Evolutionary conservation across 257 asterid species (phyloP).

Genomic region (Solanum habrochaites): DNA sequence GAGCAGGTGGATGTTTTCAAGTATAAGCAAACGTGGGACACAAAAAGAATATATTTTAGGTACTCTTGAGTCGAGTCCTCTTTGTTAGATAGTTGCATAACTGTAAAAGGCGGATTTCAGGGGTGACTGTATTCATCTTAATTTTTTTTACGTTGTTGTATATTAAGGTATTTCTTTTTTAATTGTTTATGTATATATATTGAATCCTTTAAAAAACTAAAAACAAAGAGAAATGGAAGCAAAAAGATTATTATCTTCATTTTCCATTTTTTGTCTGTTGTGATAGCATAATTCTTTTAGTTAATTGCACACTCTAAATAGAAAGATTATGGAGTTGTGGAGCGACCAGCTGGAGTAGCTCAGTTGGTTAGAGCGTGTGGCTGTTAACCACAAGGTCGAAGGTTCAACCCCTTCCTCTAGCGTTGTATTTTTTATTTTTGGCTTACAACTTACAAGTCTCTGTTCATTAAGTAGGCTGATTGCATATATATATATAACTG

Average conservation of each 20-base stretch:
- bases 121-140: not conserved
- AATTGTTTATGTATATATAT: too few relatives aligned
- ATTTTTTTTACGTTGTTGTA: not conserved
- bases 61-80: not conserved
- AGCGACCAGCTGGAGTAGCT: not conserved
- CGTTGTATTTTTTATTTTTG: not conserved
- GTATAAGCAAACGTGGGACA: not conserved
- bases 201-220: not conserved
- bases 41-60: not conserved
- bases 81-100: not conserved
- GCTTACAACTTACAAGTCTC: not conserved
- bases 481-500: too few relatives aligned
- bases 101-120: not conserved
- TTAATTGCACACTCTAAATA: fast-evolving
- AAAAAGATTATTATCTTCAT: not conserved
- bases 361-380: constrained; percentile 32
- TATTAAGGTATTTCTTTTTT: too few relatives aligned
- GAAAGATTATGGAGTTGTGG: too few relatives aligned
- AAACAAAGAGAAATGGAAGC: not conserved
- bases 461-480: not conserved
- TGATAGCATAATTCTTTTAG: too few relatives aligned
- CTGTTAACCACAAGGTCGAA: constrained; percentile 31
- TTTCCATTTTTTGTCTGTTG: not conserved
- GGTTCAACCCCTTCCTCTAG: constrained; percentile 12
- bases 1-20: not conserved